Evolutionary conservation across 768 basidiomycete genomes (phyloP), one percentile per base, ranked within the genome.

Genomic region (Xerocomellus intermedius): DNA sequence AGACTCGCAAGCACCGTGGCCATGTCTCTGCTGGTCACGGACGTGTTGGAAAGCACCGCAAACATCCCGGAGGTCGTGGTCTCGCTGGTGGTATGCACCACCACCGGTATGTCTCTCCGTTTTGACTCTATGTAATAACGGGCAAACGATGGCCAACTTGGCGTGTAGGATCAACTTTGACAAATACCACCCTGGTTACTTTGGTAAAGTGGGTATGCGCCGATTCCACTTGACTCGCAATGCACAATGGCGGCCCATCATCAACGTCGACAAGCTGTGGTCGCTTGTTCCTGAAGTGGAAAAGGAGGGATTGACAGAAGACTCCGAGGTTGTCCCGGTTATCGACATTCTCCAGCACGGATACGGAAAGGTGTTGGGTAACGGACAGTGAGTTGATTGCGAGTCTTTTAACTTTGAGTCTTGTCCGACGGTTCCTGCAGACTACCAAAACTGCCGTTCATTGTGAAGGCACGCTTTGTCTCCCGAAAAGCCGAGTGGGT

Each of bases 161-260:
- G 54, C 35, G 39, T 52, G 19, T 59, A 92, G 94, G 58, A 95
- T 89, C 71, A 97, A 98, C 81, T 91, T 96, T 71, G 94, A 96
- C 78, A 96, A 96, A 79, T 98, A 94, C 89, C 95, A 98, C 79
- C 94, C 94, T 75, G 95, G 95, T 91, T 98, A 98, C 93, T 98
- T 96, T 75, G 95, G 95, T 82, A 98, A 98, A 80, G 93, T 96
- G 74, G 97, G 97, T 92, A 99, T 99, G 96, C 87, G 97, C 73
- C 87, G 88, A 76, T 99, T 89, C 91, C 97, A 99, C 75, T 77
- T 94, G 60, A 94, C 91, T 52, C 87, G 87, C 76, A 97, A 97
- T 76, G 75, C 81, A 64, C 81, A 85, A 76, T 97, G 93, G 94
- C 84, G 89, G 60, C 94, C 96, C 19, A 89, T 88, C 72, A 91